Conservation (phyloP, 2,329 filamentous ascomycete species). For the Aspergillus neotritici region DNA sequence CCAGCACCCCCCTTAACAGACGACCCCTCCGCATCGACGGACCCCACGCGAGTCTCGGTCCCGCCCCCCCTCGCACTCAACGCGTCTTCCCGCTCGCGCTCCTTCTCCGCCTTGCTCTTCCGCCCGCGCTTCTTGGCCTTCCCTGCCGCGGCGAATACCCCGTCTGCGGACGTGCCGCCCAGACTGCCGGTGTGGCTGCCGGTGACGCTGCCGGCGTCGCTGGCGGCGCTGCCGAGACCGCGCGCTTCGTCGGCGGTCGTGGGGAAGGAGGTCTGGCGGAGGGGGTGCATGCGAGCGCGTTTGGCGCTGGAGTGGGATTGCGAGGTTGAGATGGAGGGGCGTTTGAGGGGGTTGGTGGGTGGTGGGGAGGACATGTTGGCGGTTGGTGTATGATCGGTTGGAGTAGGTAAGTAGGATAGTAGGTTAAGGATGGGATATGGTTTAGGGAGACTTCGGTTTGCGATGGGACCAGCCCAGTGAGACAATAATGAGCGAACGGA, state of each 20-base stretch:
- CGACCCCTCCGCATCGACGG: conserved; percentile 27
- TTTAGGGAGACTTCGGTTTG: too few species aligned
- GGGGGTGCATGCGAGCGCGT: conserved; percentile 40
- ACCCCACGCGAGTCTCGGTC: conserved; percentile 23
- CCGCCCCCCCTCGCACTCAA: conserved; percentile 22
- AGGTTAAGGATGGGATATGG: too few species aligned
- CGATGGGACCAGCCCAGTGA: too few species aligned
- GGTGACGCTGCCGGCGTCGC: conserved; percentile 38
- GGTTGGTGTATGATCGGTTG: background rate
- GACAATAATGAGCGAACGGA: too few species aligned
- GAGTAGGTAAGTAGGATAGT: background rate
- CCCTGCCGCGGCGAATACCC: conserved; percentile 25
- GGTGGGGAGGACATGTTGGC: conserved; percentile 38
- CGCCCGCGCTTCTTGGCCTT: conserved; percentile 32
- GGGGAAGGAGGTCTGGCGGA: conserved; percentile 45
- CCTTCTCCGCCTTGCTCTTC: conserved; percentile 36
- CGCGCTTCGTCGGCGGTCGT: conserved; percentile 27
- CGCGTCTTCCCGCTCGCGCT: conserved; percentile 30
- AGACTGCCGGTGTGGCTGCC: conserved; percentile 41
- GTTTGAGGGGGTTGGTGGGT: conserved; percentile 35
- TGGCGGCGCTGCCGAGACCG: conserved; percentile 27
- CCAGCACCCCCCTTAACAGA: conserved; percentile 28
- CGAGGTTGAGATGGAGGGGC: conserved; percentile 37
- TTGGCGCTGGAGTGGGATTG: conserved; percentile 29
- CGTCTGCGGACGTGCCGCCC: conserved; percentile 33